A percentile compares a stretch with the other conserved stretches of the same genome.
These are phyloP conservation scores for Phytophthora kernoviae DNA, from an alignment of 352 stramenopile genomes.

Conservation along the genomic window DNA sequence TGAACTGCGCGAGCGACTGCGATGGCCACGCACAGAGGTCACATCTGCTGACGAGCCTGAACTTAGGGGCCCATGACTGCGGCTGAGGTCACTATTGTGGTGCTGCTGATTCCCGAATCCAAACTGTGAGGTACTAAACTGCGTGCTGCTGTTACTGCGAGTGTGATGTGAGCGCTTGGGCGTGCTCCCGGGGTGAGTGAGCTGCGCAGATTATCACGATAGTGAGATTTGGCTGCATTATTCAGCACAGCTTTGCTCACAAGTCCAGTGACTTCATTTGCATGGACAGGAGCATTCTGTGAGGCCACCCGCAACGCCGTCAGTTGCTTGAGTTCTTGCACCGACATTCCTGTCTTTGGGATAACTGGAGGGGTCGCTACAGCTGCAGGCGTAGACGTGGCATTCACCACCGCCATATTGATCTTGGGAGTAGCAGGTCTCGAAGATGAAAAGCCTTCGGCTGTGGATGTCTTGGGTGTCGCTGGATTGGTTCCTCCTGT, in stretches of 20 bases:
- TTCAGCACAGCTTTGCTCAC: conserved; percentile 79
- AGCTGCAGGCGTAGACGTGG: conserved; percentile 29
- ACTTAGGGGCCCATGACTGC: conserved; percentile 32
- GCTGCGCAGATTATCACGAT: conserved; percentile 64
- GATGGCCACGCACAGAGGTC: conserved; percentile 47
- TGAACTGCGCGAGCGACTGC: conserved; percentile 59
- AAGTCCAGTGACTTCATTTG: conserved; percentile 70
- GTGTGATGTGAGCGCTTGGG: conserved; percentile 50
- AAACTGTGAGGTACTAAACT: conserved; percentile 30
- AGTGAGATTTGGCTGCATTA: conserved; percentile 81
- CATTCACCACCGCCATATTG: conserved; percentile 61
- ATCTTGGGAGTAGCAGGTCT: conserved; percentile 65
- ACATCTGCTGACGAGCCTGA: conserved; percentile 31
- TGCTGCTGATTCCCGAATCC: conserved; percentile 26
- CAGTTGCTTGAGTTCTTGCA: conserved; percentile 87
- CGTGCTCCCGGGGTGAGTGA: conserved; percentile 58
- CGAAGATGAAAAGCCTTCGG: conserved; percentile 27
- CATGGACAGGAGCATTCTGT: conserved; percentile 63
- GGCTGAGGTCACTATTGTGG: conserved; percentile 30
- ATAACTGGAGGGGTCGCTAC: conserved; percentile 44
- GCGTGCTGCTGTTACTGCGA: conserved; percentile 36
- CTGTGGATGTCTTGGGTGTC: conserved; percentile 34
- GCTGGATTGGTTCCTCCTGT: conserved; percentile 33
- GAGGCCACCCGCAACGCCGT: conserved; percentile 79
- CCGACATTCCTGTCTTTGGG: conserved; percentile 84